Percentiles rank a stretch among this genome's conserved stretches.
Conservation (phyloP, 2,329 filamentous ascomycete species). For the Fusarium lateritium region DNA sequence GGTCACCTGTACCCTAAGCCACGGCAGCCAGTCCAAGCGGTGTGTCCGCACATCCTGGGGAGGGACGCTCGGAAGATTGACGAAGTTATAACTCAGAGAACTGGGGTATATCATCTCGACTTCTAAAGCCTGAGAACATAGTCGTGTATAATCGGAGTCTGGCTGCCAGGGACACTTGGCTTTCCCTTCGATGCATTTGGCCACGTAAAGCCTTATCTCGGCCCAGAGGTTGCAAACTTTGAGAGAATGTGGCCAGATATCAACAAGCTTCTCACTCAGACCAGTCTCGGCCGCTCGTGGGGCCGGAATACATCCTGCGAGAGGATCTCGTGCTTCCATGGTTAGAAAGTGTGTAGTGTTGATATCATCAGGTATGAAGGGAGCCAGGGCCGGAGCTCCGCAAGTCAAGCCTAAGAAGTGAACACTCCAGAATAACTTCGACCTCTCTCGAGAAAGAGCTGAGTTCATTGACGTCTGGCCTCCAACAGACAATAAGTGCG, state of each 20-base stretch:
- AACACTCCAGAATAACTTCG: constrained; percentile 27
- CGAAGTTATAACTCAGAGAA: constrained; percentile 19
- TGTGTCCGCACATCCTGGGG: background rate
- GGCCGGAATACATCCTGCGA: background rate
- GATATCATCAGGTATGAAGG: background rate
- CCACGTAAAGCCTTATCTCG: constrained; percentile 22
- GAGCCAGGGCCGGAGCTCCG: constrained; percentile 6
- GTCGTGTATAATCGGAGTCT: constrained; percentile 21
- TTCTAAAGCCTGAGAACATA: constrained; percentile 15
- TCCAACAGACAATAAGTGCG: background rate
- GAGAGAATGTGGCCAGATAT: constrained; percentile 17
- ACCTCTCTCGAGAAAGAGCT: background rate
- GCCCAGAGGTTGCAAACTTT: constrained; percentile 20
- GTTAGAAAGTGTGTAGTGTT: background rate
- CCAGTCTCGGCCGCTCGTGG: background rate
- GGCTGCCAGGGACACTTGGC: constrained; percentile 22
- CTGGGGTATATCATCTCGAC: background rate
- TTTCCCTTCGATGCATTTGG: constrained; percentile 21
- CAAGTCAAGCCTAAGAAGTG: constrained; percentile 1
- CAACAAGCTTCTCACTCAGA: background rate
- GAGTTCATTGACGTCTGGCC: background rate
- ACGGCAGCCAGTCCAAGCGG: constrained; percentile 22
- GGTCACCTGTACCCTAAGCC: constrained; percentile 23
- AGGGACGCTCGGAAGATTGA: background rate
- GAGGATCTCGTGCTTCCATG: background rate